Conservation (phyloP, 164 flowering plant species). For the Kalanchoe fedtschenkoi region DNA sequence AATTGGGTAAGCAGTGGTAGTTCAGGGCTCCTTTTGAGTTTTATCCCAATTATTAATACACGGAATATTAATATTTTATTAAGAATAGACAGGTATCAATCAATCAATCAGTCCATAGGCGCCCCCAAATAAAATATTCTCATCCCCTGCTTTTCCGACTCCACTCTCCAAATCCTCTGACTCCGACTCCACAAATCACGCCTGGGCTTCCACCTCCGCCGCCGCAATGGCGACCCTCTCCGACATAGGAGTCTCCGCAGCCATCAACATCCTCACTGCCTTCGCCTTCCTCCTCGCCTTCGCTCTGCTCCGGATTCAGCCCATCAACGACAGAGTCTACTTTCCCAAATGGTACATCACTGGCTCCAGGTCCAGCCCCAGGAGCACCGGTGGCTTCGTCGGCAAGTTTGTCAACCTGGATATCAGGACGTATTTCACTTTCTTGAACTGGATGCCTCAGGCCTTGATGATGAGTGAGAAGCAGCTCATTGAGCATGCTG, state of each 20-base stretch:
- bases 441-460: conserved; percentile 94
- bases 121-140: background rate
- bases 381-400: conserved; percentile 33
- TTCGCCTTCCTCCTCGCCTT: conserved; percentile 78
- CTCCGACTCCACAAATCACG: conserved; percentile 3
- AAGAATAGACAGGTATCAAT: background rate
- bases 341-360: conserved; percentile 88
- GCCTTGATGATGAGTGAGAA: conserved; percentile 68
- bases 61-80: too few relatives aligned
- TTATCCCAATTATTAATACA: too few relatives aligned
- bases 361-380: conserved; percentile 55
- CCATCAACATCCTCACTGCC: conserved; percentile 63
- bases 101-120: background rate
- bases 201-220: background rate
- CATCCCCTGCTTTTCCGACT: background rate
- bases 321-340: conserved; percentile 89
- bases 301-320: conserved; percentile 79
- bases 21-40: too few relatives aligned
- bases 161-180: background rate
- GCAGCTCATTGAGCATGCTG: conserved; percentile 75
- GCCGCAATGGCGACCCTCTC: conserved; percentile 61
- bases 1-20: too few relatives aligned
- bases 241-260: conserved; percentile 84
- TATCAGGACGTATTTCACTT: conserved; percentile 58
- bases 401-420: conserved; percentile 72